Evolutionary conservation across 2,329 filamentous ascomycete genomes (phyloP).

Genomic region (Cercospora beticola): DNA sequence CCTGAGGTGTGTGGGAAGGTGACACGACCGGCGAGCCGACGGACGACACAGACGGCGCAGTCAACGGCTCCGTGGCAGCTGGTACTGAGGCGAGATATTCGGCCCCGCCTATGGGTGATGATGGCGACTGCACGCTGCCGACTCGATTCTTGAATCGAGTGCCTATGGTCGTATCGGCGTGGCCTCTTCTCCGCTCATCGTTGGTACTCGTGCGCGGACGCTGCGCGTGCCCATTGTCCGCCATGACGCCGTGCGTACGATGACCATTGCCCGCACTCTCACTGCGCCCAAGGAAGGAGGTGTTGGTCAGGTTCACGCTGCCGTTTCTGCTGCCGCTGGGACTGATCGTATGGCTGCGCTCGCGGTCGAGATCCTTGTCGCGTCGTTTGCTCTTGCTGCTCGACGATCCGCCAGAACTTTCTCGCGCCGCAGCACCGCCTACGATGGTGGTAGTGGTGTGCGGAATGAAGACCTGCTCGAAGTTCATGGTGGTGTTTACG

Average conservation of each 20-base stretch:
- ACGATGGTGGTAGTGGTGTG: slow-evolving; percentile 33
- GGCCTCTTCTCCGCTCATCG: slow-evolving; percentile 47
- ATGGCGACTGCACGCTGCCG: slow-evolving; percentile 67
- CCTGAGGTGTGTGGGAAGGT: slow-evolving; percentile 24
- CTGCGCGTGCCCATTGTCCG: slow-evolving; percentile 18
- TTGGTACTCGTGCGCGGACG: slow-evolving; percentile 54
- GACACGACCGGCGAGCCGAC: slow-evolving; percentile 32
- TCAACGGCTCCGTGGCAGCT: slow-evolving; percentile 29
- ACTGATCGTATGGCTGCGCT: slow-evolving; percentile 22
- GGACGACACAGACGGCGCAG: slow-evolving; percentile 35
- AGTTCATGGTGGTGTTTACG: slow-evolving; percentile 33
- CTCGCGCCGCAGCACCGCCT: slow-evolving; percentile 25
- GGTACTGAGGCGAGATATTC: slow-evolving; percentile 38
- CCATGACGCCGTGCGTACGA: slow-evolving; percentile 22
- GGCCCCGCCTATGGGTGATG: slow-evolving; percentile 46
- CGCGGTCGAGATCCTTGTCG: slow-evolving; percentile 13
- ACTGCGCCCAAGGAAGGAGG: slow-evolving; percentile 26
- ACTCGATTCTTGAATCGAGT: slow-evolving; percentile 61
- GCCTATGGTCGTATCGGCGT: slow-evolving; percentile 43
- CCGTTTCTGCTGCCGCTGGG: slow-evolving; percentile 31
- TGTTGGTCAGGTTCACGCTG: slow-evolving; percentile 22
- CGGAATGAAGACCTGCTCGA: slow-evolving; percentile 34
- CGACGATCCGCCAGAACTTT: slow-evolving; percentile 18
- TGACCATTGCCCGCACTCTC: slow-evolving; percentile 33
- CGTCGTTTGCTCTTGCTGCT: slow-evolving; percentile 25